These are phyloP conservation scores for Sonneratia alba DNA, from an alignment of 345 rosid genomes.

Conservation along the genomic window DNA sequence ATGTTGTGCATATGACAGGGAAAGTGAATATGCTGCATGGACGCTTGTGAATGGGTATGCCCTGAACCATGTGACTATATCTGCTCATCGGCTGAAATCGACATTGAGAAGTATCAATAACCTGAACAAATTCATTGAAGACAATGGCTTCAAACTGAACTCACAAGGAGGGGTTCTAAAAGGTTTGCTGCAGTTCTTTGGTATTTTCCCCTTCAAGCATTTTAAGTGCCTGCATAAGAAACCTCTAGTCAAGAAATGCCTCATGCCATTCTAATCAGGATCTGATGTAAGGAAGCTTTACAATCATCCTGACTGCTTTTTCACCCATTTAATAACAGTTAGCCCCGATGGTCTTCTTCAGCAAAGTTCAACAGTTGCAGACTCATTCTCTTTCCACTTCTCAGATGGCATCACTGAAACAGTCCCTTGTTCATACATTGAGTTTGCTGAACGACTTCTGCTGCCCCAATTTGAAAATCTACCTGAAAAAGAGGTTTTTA, in stretches of 20 bases:
- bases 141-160: conserved; percentile 63
- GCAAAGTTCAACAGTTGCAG: conserved; percentile 95
- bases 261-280: neutral
- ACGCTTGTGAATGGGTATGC: conserved; percentile 83
- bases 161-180: conserved; percentile 76
- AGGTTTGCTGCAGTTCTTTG: conserved; percentile 36
- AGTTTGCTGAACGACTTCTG: conserved; percentile 92
- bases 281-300: neutral
- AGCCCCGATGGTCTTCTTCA: conserved; percentile 89
- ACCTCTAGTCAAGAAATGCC: neutral
- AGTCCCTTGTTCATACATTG: conserved; percentile 91
- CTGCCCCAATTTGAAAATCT: conserved; percentile 52
- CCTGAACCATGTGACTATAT: conserved; percentile 78
- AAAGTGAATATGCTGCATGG: conserved; percentile 96
- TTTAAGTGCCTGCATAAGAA: neutral
- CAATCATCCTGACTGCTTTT: neutral
- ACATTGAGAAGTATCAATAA: conserved; percentile 43
- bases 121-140: conserved; percentile 47
- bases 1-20: conserved; percentile 26
- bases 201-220: neutral
- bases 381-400: conserved; percentile 51
- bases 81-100: conserved; percentile 61
- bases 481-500: conserved; percentile 44
- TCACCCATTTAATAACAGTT: conserved; percentile 30
- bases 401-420: conserved; percentile 52